Conservation (phyloP, 805 yeast genomes). For the Teunomyces barrocoloradensis region DNA sequence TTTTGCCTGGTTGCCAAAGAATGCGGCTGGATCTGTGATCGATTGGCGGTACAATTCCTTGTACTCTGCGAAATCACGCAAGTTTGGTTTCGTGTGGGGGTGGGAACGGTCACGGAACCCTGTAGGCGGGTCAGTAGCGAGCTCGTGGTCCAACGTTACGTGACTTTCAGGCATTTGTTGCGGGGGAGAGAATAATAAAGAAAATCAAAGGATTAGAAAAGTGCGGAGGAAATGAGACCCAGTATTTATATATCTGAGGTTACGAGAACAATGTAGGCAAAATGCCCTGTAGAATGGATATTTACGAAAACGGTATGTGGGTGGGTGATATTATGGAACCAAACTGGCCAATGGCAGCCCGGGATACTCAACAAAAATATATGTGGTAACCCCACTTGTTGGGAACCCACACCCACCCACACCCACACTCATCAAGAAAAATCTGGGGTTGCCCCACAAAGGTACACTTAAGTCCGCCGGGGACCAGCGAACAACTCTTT, state of each 20-base stretch:
- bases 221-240: neutral
- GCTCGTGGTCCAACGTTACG: constrained; percentile 35
- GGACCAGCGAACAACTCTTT: neutral
- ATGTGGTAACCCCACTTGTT: neutral
- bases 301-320: neutral
- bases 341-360: neutral
- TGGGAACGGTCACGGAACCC: constrained; percentile 45
- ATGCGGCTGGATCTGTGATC: constrained; percentile 51
- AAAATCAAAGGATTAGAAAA: neutral
- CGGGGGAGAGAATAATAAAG: neutral
- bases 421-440: neutral
- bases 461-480: neutral
- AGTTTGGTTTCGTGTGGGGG: constrained; percentile 39
- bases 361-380: neutral
- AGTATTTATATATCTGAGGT: neutral
- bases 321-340: neutral
- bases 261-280: neutral
- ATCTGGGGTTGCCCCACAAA: constrained; percentile 3
- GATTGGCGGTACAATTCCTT: constrained; percentile 52
- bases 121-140: constrained; percentile 30
- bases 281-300: neutral
- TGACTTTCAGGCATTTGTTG: constrained; percentile 14
- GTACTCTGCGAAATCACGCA: constrained; percentile 50
- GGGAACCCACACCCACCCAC: neutral
- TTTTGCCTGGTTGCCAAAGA: constrained; percentile 54